Evolutionary conservation across 192 early-diverging fungal genomes (phyloP).

Genomic region (Coemansia sp.): DNA sequence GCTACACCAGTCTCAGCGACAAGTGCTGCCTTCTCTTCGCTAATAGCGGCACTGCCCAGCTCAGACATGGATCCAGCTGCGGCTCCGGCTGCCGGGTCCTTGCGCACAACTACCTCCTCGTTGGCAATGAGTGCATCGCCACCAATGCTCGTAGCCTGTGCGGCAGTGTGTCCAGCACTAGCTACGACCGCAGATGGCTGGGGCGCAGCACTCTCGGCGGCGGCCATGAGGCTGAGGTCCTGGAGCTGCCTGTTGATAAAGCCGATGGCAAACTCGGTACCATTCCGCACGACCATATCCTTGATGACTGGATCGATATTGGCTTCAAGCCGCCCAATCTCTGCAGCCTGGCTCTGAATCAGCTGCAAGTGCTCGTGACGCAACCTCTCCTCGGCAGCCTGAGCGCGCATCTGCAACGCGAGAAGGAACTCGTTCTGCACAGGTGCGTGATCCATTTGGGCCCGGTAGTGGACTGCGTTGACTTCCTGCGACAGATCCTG

Average conservation of each 20-base stretch:
- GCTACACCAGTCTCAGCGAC: neutral
- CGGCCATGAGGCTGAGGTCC: slow-evolving; percentile 33
- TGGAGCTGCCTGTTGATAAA: slow-evolving; percentile 50
- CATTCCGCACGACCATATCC: slow-evolving; percentile 39
- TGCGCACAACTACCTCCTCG: neutral
- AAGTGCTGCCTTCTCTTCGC: neutral
- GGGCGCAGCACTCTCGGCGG: neutral
- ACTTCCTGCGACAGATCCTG: slow-evolving; percentile 44
- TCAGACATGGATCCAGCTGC: no score
- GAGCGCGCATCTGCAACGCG: slow-evolving; percentile 45
- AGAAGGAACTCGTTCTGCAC: slow-evolving; percentile 33
- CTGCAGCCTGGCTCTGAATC: slow-evolving; percentile 22
- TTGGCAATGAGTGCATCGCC: neutral
- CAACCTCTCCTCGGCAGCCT: slow-evolving; percentile 24
- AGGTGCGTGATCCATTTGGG: slow-evolving; percentile 26
- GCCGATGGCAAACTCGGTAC: slow-evolving; percentile 30
- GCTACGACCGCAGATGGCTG: neutral
- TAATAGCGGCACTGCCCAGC: no score
- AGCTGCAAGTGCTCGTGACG: slow-evolving; percentile 29
- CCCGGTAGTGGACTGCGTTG: slow-evolving; percentile 39
- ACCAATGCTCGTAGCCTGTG: neutral
- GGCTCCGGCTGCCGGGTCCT: neutral
- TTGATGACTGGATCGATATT: slow-evolving; percentile 45
- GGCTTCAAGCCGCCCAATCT: slow-evolving; percentile 43
- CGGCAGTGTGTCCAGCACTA: neutral